Base-by-base conservation (phyloP, 306 rosid species). In the Sphenostylis stenocarpa region DNA sequence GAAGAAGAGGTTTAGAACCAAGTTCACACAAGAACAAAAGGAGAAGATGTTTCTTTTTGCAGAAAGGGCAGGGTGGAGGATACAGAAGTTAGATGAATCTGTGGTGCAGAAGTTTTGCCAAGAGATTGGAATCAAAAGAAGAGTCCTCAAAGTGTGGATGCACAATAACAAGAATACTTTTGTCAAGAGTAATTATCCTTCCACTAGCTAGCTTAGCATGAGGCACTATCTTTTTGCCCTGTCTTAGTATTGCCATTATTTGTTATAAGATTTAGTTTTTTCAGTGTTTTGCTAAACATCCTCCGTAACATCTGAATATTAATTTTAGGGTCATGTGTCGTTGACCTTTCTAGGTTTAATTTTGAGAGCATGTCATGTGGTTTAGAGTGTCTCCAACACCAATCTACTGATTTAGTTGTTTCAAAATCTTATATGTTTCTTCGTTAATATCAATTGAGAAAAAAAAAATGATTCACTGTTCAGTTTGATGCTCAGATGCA, bases 111-210 rank as follows among this genome's bases (percentile, higher is more conserved):
- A 73, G 58, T 79, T 89, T 58, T 89, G 91, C 76, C 72, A 83
- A 56, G 91, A 87, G 84, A 61, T 81, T 72, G 89, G 93, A 74
- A 84, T 89, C 72, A 83, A 81, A 66, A 84, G 89, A 44, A 82
- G 85, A 49, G 89, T 89, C 15, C 88, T 89, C 66, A 89, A 84
- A 82, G 91, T 89, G 29, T 89, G 93, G 93, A 85, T 89, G 86
- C 93, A 89, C 67, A 89, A 89, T 76, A 89, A 89, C 78, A 89
- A 87, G 81, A 84, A 85, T 75, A 78, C 76, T 21, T 84, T 75
- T 79, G 82, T 80, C 47, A 83, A 81, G 51, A 70, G 55, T 71
- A 75, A 61, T n/a, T n/a, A n/a, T 45, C 23, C 64, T 43, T 45
- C 71, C 16, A 72, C 55, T 55, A 73, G 47, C 68, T 84, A 66